Evolutionary conservation across 139 green algal genomes (phyloP).

Genomic region (Asterochloris sp.): DNA sequence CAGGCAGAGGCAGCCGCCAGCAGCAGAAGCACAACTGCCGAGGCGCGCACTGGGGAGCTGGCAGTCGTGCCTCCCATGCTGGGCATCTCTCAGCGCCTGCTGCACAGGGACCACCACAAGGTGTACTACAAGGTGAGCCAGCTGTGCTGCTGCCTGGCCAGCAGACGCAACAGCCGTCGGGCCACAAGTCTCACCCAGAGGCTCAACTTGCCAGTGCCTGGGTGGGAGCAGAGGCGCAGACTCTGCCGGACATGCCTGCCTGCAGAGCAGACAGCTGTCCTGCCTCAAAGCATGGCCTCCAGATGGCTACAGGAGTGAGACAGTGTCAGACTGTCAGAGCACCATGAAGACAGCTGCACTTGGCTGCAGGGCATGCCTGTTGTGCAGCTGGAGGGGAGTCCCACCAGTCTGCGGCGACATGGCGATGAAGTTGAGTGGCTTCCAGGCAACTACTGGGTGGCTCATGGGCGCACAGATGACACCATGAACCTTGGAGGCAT

Average conservation of each 20-base stretch:
- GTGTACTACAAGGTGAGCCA: conserved; percentile 71
- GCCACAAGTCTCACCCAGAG: too few species aligned
- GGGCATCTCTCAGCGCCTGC: conserved; percentile 74
- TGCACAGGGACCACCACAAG: conserved; percentile 79
- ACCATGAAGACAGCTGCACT: too few species aligned
- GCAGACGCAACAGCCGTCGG: too few species aligned
- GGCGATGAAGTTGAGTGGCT: conserved; percentile 83
- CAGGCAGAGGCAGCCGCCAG: neutral
- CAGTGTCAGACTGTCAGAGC: neutral
- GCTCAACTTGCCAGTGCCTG: too few species aligned
- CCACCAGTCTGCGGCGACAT: conserved; percentile 69
- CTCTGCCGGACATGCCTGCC: too few species aligned
- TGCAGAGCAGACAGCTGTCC: neutral
- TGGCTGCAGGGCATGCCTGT: conserved; percentile 69
- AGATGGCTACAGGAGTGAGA: neutral
- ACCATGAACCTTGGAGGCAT: conserved; percentile 98
- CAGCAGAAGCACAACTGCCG: neutral
- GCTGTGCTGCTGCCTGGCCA: neutral
- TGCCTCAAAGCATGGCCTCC: neutral
- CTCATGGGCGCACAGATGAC: conserved; percentile 86
- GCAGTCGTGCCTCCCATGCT: conserved; percentile 71
- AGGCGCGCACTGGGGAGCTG: conserved; percentile 49
- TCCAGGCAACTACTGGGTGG: conserved; percentile 57
- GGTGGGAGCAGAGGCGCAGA: too few species aligned
- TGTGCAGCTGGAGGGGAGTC: neutral